Base-by-base conservation (phyloP, 257 asterid genomes). In the Solanum appendiculatum region DNA sequence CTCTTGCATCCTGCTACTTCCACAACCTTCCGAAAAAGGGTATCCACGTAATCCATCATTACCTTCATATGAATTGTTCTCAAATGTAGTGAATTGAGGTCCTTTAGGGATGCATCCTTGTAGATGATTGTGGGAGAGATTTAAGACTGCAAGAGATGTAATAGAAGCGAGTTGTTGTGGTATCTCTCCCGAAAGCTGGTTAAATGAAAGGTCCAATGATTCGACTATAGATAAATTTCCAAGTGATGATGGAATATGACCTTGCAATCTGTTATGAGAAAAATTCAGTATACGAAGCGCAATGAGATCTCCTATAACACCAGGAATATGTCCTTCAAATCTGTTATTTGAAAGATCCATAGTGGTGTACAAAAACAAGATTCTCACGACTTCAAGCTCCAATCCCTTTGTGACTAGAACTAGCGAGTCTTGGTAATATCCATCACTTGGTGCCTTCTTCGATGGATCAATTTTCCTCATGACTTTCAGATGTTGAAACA, bases 391-490 rank as follows among this genome's bases (percentile, higher is more conserved):
- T 37, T 7, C 82, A 73, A 10, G 33, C 31, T 37, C 51, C 21
- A 29, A 4, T 31, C 31, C 25, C 39, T 69, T 69, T 3, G 42
- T 15, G 3, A 13, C 82, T 0, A 36, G 11, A 9, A 1, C 11
- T 1, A 73, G 2, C 0, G 80, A 72, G 23, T 34, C 81, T 20
- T 73, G 16, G 81, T 72, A 56, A 56, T 60, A 58, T 8, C 27
- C 13, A 21, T 8, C 0, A 1, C 27, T 20, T 18, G n/a, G n/a
- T 18, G 4, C n/a, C 23, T 54, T 51, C 23, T 15, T 51, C 2
- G 23, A 5, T 16, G n/a, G 63, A 54, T 54, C 63, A 54, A 54
- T 54, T 6, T 39, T 82, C 86, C 12, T 86, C 87, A 89, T 90
- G 9, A 51, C 88, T n/a, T 42, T 21, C 25, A 90, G 44, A 14